Percentiles rank a stretch among this genome's conserved stretches.
phyloP scores from a whole-genome alignment of 768 basidiomycete species.

The Psilocybe tampanensis region DNA sequence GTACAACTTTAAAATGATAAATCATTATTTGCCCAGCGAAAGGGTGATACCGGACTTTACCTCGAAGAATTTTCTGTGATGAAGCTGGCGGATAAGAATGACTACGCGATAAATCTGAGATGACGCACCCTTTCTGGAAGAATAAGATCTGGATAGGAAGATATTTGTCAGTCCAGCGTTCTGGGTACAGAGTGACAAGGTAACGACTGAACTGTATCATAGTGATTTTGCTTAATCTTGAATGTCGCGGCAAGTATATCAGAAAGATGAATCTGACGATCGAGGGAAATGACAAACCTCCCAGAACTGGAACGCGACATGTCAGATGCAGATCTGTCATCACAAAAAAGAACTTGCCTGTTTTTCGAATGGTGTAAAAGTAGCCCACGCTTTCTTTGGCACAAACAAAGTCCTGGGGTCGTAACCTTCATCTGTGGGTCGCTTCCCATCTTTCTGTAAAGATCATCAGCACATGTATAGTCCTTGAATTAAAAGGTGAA shows the following conservation, averaged over 20 bases:
- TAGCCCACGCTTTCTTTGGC: constrained; percentile 73
- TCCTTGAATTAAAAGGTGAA: constrained; percentile 4
- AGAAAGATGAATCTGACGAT: neutral
- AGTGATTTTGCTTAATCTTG: constrained; percentile 97
- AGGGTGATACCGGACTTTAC: constrained; percentile 31
- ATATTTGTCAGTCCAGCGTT: constrained; percentile 14
- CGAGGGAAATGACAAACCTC: constrained; percentile 49
- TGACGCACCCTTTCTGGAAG: constrained; percentile 91
- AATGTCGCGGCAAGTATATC: neutral
- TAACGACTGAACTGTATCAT: constrained; percentile 70
- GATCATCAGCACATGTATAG: neutral
- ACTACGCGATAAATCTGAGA: neutral
- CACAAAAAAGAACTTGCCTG: constrained; percentile 57
- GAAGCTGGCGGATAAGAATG: neutral
- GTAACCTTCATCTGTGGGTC: constrained; percentile 82
- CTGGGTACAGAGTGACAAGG: constrained; percentile 3
- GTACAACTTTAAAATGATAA: constrained; percentile 58
- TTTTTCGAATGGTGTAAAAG: constrained; percentile 95
- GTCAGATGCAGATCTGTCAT: constrained; percentile 1
- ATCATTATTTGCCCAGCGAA: neutral
- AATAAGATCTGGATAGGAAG: constrained; percentile 67
- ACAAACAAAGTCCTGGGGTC: constrained; percentile 89
- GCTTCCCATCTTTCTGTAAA: constrained; percentile 74
- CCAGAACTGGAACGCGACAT: constrained; percentile 57
- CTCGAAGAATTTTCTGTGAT: constrained; percentile 75